Evolutionary conservation across 768 basidiomycete species (phyloP).

Genomic region (Tylopilus plumbeoviolaceoides): DNA sequence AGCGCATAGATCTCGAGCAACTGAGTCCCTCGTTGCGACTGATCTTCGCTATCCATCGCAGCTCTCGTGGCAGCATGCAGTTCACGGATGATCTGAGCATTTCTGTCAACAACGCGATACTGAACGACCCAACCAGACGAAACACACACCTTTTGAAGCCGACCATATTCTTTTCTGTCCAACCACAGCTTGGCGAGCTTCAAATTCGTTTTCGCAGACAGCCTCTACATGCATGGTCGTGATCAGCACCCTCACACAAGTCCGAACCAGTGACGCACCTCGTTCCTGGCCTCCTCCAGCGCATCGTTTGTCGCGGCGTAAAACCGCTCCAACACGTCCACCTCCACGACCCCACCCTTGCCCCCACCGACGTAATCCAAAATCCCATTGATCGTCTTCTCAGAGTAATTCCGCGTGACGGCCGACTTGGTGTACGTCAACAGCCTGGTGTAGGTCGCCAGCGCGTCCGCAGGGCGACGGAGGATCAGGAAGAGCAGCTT

Average conservation of each 20-base stretch:
- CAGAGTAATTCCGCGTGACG: slow-evolving; percentile 93
- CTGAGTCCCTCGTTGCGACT: slow-evolving; percentile 92
- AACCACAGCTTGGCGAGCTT: slow-evolving; percentile 98
- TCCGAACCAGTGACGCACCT: slow-evolving; percentile 45
- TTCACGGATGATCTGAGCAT: slow-evolving; percentile 66
- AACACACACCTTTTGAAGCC: slow-evolving; percentile 67
- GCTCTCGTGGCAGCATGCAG: slow-evolving; percentile 63
- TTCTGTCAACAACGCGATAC: not conserved
- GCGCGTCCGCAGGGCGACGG: slow-evolving; percentile 76
- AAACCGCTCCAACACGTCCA: slow-evolving; percentile 89
- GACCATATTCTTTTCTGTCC: slow-evolving; percentile 85
- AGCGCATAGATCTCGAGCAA: slow-evolving; percentile 96
- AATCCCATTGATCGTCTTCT: slow-evolving; percentile 98
- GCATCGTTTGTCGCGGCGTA: slow-evolving; percentile 92
- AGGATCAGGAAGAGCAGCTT: slow-evolving; percentile 85
- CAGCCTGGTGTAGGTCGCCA: slow-evolving; percentile 80
- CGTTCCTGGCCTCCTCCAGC: slow-evolving; percentile 92
- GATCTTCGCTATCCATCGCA: slow-evolving; percentile 64
- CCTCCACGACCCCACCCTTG: slow-evolving; percentile 71
- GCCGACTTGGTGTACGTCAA: slow-evolving; percentile 94
- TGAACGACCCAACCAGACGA: not conserved
- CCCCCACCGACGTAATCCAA: slow-evolving; percentile 95
- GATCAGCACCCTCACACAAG: not conserved
- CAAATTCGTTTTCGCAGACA: slow-evolving; percentile 93
- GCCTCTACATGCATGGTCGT: slow-evolving; percentile 47